phyloP scores from a whole-genome alignment of 2,329 filamentous ascomycete genomes.

The Cladobotryum protrusum region DNA sequence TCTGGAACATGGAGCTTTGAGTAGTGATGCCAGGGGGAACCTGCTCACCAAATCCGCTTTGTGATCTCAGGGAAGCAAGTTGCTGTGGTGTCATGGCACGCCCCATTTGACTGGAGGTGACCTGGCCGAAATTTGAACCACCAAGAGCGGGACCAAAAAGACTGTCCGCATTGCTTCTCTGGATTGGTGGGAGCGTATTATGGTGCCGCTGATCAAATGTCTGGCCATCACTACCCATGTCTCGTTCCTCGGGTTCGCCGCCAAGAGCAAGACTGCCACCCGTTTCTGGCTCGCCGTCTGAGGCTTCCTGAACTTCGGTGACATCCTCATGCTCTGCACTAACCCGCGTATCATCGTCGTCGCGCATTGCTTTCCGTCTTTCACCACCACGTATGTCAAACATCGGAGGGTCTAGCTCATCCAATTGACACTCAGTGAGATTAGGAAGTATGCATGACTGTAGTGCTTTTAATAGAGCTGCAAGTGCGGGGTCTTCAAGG shows the following conservation, averaged over 20 bases:
- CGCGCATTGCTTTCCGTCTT: slow-evolving; percentile 70
- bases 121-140: slow-evolving; percentile 41
- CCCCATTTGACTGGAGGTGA: slow-evolving; percentile 48
- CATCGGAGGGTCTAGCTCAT: slow-evolving; percentile 54
- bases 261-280: slow-evolving; percentile 81
- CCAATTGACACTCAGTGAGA: slow-evolving; percentile 12
- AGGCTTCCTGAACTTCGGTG: slow-evolving; percentile 38
- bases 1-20: slow-evolving; percentile 42
- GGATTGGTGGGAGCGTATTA: slow-evolving; percentile 70
- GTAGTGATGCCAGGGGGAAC: slow-evolving; percentile 53
- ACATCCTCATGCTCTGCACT: slow-evolving; percentile 43
- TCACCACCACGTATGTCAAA: slow-evolving; percentile 79
- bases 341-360: slow-evolving; percentile 57
- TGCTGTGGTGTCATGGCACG: slow-evolving; percentile 78
- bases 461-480: slow-evolving; percentile 32
- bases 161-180: slow-evolving; percentile 51
- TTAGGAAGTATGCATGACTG: slow-evolving; percentile 29
- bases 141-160: slow-evolving; percentile 48
- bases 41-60: slow-evolving; percentile 52
- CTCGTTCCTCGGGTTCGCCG: slow-evolving; percentile 82
- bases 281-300: slow-evolving; percentile 73
- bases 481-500: slow-evolving; percentile 23
- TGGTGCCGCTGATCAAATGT: slow-evolving; percentile 54
- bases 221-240: slow-evolving; percentile 46
- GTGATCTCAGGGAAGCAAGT: slow-evolving; percentile 59